phyloP scores from a whole-genome alignment of 495 filamentous ascomycete genomes.

The Xylaria flabelliformis region DNA sequence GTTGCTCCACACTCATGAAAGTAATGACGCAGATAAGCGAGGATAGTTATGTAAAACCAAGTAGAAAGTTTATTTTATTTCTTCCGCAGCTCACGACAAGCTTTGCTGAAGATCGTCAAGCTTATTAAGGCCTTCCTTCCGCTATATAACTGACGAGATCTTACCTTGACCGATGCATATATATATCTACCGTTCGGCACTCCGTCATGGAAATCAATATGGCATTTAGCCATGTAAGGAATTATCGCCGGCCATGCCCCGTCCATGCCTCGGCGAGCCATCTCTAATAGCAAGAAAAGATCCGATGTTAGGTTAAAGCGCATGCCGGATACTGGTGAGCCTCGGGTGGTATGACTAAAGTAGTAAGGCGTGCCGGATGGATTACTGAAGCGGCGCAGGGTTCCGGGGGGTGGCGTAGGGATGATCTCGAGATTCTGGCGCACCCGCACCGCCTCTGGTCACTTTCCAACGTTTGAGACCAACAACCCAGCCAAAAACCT shows the following conservation, averaged over 20 bases:
- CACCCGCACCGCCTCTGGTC: not conserved
- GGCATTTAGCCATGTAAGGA: slow-evolving; percentile 37
- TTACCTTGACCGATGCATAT: not conserved
- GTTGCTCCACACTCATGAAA: not conserved
- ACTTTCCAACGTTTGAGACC: not conserved
- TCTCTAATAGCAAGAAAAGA: slow-evolving; percentile 53
- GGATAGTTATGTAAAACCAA: not conserved
- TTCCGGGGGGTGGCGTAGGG: slow-evolving; percentile 23
- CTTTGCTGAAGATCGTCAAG: not conserved
- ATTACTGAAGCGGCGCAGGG: slow-evolving; percentile 26
- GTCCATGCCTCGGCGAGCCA: slow-evolving; percentile 37
- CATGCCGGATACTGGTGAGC: slow-evolving; percentile 29
- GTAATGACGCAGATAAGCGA: slow-evolving; percentile 1
- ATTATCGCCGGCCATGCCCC: slow-evolving; percentile 40
- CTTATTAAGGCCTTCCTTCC: not conserved
- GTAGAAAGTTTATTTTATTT: not conserved
- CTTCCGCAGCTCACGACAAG: not conserved
- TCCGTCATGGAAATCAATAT: not conserved
- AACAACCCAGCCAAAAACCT: not conserved
- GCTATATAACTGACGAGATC: slow-evolving; percentile 3
- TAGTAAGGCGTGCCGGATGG: slow-evolving; percentile 30
- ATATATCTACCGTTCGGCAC: not conserved
- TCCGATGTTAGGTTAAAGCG: slow-evolving; percentile 37
- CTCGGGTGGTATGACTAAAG: slow-evolving; percentile 31
- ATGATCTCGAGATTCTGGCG: slow-evolving; percentile 29